phyloP scores from a whole-genome alignment of 2,329 filamentous ascomycete genomes.

The Dactylellina haptotyla region DNA sequence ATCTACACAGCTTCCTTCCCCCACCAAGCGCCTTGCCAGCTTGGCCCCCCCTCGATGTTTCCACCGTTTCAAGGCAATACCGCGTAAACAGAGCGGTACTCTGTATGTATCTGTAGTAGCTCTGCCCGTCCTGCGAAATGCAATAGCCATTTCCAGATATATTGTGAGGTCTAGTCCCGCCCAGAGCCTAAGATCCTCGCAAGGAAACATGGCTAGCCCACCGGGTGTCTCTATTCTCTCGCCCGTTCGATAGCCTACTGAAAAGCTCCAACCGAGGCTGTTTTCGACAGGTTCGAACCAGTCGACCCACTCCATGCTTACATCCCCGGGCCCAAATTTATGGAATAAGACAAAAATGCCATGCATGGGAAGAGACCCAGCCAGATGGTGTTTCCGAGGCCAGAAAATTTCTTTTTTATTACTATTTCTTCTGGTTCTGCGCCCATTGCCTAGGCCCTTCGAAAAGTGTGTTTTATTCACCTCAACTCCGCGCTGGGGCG shows the following conservation, averaged over 20 bases:
- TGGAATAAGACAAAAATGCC: constrained; percentile 52
- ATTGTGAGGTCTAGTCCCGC: neutral
- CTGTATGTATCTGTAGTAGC: too few species aligned
- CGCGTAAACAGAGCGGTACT: neutral
- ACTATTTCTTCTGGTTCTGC: neutral
- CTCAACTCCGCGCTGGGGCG: constrained; percentile 45
- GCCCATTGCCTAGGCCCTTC: constrained; percentile 18
- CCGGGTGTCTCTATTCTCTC: constrained; percentile 2
- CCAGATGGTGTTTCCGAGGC: constrained; percentile 54
- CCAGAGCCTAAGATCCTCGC: neutral
- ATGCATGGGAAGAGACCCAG: constrained; percentile 50
- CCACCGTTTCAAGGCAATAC: constrained; percentile 12
- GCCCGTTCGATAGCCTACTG: neutral
- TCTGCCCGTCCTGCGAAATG: too few species aligned
- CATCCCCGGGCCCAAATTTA: constrained; percentile 42
- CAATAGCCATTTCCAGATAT: too few species aligned
- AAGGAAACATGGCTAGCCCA: neutral
- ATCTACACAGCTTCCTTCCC: neutral
- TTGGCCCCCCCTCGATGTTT: constrained; percentile 1
- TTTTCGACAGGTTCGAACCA: neutral
- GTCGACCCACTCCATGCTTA: constrained; percentile 2
- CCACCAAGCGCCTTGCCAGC: constrained; percentile 17
- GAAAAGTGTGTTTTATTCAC: constrained; percentile 31
- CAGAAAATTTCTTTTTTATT: constrained; percentile 28
- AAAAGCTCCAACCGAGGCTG: constrained; percentile 17